A percentile compares a stretch with the other conserved stretches of the same genome.
phyloP scores from a whole-genome alignment of 2,329 filamentous ascomycete species.

The Hypoxylon sp. region DNA sequence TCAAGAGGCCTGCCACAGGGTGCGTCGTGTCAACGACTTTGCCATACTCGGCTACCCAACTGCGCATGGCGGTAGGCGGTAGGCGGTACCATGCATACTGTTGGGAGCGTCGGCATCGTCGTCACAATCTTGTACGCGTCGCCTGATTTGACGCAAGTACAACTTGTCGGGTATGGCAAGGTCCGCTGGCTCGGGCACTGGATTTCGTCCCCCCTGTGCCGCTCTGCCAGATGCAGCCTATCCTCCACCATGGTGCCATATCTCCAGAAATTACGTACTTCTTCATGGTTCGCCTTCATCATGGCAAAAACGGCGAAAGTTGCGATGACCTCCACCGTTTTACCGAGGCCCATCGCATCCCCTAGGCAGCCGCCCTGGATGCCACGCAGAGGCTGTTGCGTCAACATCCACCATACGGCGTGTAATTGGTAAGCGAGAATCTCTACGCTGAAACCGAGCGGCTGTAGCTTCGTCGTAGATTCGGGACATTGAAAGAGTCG shows the following conservation, averaged over 20 bases:
- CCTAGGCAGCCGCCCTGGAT: conserved; percentile 25
- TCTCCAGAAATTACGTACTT: conserved; percentile 17
- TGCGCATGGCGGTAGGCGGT: conserved; percentile 11
- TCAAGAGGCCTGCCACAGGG: conserved; percentile 3
- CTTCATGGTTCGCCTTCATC: conserved; percentile 21
- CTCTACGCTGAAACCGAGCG: conserved; percentile 19
- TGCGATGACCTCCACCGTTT: conserved; percentile 26
- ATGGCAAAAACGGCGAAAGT: conserved; percentile 24
- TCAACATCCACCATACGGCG: conserved; percentile 30
- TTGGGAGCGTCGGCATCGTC: conserved; percentile 7
- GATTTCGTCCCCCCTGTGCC: conserved; percentile 3
- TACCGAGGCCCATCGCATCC: conserved; percentile 30
- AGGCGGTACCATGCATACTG: conserved; percentile 11
- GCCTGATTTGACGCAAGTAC: conserved; percentile 10
- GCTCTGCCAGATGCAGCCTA: conserved; percentile 7
- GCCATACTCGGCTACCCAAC: conserved; percentile 10
- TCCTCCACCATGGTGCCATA: conserved; percentile 4
- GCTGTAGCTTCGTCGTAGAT: conserved; percentile 26
- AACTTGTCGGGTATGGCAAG: conserved; percentile 10
- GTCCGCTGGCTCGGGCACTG: conserved; percentile 6
- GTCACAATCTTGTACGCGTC: conserved; percentile 12
- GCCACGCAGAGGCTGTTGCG: conserved; percentile 24
- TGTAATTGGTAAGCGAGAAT: conserved; percentile 28
- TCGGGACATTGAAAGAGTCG: conserved; percentile 24
- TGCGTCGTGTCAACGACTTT: conserved; percentile 10